A percentile compares a stretch with the other conserved stretches of the same genome.
These are phyloP conservation scores for Torulaspora quercuum DNA, from an alignment of 805 yeast genomes.

Conservation along the genomic window DNA sequence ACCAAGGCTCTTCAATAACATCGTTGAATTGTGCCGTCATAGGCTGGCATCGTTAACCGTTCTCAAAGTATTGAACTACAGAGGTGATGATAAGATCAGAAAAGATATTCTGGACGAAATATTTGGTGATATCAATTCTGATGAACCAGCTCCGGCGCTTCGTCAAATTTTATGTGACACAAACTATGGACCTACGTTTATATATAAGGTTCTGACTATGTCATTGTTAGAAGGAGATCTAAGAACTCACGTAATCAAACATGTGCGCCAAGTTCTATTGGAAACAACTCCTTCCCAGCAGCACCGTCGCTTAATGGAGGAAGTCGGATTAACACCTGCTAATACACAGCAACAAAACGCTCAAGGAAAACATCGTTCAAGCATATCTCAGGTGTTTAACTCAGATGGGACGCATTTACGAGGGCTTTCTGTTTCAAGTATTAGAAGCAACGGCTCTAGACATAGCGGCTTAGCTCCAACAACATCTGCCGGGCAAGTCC, in stretches of 20 bases:
- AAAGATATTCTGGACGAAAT: constrained; percentile 59
- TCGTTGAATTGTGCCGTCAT: constrained; percentile 66
- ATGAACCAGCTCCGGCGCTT: constrained; percentile 46
- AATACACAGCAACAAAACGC: constrained; percentile 10
- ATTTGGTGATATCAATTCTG: constrained; percentile 49
- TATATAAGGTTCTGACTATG: constrained; percentile 73
- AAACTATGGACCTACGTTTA: constrained; percentile 68
- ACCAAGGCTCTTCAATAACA: constrained; percentile 55
- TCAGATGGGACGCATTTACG: constrained; percentile 30
- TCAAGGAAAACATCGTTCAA: constrained; percentile 24
- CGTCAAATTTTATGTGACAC: constrained; percentile 62
- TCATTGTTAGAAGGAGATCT: constrained; percentile 58
- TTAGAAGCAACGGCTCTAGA: constrained; percentile 32
- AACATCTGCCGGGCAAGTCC: constrained; percentile 13
- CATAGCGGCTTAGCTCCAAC: constrained; percentile 20
- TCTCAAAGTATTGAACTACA: constrained; percentile 67
- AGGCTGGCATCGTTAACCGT: constrained; percentile 82
- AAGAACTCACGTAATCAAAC: constrained; percentile 55
- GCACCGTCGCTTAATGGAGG: constrained; percentile 84
- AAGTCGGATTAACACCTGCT: constrained; percentile 64
- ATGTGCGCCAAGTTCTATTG: constrained; percentile 59
- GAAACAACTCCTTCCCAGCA: constrained; percentile 65
- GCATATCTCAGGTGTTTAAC: constrained; percentile 26
- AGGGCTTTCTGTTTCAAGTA: constrained; percentile 34
- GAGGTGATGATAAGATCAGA: constrained; percentile 62